Evolutionary conservation across 2,329 filamentous ascomycete genomes (phyloP), one percentile per base, ranked within the genome.

Genomic region (Endothia cerciana): DNA sequence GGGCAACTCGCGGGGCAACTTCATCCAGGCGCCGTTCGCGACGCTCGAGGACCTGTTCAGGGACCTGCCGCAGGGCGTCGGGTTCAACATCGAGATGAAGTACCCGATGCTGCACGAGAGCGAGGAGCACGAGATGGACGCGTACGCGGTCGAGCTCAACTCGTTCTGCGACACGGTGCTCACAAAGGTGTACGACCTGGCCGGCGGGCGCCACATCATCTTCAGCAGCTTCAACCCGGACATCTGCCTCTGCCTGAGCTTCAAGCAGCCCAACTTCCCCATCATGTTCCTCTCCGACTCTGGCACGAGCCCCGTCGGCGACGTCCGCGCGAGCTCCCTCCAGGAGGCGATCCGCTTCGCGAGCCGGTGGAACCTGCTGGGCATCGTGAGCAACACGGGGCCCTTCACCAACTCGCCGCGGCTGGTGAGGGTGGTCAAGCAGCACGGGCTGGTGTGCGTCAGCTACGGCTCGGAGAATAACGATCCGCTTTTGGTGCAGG

Each of bases 1-100:
- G 79, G 94, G 90, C 60, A 99, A 99, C 77, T 93, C 89, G 5
- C 90, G 95, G 4, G 95, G 94, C 62, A 93, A 93, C 75, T 96
- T 96, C 73, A 98, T 99, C 73, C 94, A 98, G 76, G 93, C 92
- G 0, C 93, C 94, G 0, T 99, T 99, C 79, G 94, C 94, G 8
- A 99, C 95, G 0, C 83, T 99, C 4, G 93, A 97, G 77, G 93
- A 97, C 69, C 89, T 98, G 75, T 97, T 99, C 80, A 86, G 87
- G 72, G 90, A 94, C 74, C 81, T 99, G 0, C 93, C 93, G 0
- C 86, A 91, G 69, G 84, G 87, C 17, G 91, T 97, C 28, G 94
- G 95, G 17, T 99, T 99, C 85, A 98, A 99, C 78, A 97, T 99
- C 71, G 95, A 99, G 81, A 91, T 99, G 86, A 98, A 99, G 79